Base-by-base conservation (phyloP, 1,139 yeast species). In the Waltiozyma sp. region DNA sequence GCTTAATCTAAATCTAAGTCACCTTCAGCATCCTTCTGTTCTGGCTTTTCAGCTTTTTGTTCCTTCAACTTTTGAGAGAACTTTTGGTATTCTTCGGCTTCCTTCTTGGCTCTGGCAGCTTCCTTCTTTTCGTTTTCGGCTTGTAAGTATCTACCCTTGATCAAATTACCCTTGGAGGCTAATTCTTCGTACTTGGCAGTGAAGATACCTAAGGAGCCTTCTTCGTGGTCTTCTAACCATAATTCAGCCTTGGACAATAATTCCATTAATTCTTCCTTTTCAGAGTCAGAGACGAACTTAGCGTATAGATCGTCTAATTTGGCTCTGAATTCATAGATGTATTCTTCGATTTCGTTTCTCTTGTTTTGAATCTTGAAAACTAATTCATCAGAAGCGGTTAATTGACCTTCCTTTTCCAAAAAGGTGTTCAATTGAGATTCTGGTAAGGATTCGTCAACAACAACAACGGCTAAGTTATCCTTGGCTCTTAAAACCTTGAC, bases 311-410 rank as follows among this genome's bases (percentile, higher is more conserved):
- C 98, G 49, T 89, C 96, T 61, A 93, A 76, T 73, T 93, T 91
- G 64, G 95, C 95, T 73, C 98, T 86, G 67, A 91, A 80, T 59
- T 87, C 95, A 72, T 91, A 91, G 61, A 93, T 91, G 77, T 91
- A 91, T 73, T 91, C 98, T 74, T 91, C 98, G 52, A 93, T 77
- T 54, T 96, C 93, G 66, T 91, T 91, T 85, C 91, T 91, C 69
- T 89, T 87, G 72, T 91, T 97, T 73, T 91, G 98, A 54, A 98
- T 93, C 72, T 91, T 97, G 56, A 95, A 95, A 54, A 91, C 96
- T 58, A 91, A 80, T 73, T 88, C 91, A 70, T 93, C 99, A 63
- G 82, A 89, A 63, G 87, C 77, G 52, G 77, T 74, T 80, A 91
- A 70, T 63, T 84, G 74, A 61, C 79, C 77, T 73, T 91, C 98